A percentile compares a stretch with the other conserved stretches of the same genome.
Conservation (phyloP, 2,329 filamentous ascomycete genomes). For the Trichoderma atroviride region DNA sequence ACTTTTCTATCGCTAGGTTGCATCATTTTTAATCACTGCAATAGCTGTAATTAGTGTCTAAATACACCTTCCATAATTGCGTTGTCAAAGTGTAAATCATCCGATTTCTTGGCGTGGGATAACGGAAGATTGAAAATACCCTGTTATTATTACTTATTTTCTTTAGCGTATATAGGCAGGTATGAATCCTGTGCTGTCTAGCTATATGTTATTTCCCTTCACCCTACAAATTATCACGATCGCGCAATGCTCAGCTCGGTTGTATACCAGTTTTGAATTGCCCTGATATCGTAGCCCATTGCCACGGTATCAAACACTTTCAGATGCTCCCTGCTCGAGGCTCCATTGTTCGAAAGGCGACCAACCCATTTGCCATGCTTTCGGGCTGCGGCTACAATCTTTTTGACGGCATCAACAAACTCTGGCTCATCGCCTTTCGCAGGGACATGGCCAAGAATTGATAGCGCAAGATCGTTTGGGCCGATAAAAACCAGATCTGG, state of each 20-base stretch:
- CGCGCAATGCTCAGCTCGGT: neutral
- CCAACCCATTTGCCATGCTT: neutral
- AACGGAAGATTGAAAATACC: too few species aligned
- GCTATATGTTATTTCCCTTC: neutral
- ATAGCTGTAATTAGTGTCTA: too few species aligned
- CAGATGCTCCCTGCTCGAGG: neutral
- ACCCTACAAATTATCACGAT: neutral
- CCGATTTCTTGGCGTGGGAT: too few species aligned
- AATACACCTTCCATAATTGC: too few species aligned
- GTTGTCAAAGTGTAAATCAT: too few species aligned
- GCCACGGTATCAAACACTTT: neutral
- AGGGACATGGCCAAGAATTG: neutral
- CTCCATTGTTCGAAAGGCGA: neutral
- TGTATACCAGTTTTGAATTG: neutral
- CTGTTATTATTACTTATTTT: too few species aligned
- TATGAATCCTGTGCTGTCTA: neutral
- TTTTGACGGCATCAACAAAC: neutral
- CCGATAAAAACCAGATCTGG: neutral
- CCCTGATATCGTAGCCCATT: neutral
- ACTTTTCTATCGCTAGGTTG: too few species aligned
- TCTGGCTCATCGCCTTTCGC: neutral
- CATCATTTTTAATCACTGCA: too few species aligned
- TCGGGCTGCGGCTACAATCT: neutral
- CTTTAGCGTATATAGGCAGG: too few species aligned
- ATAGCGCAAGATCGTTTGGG: neutral